Evolutionary conservation across 768 basidiomycete species (phyloP), one percentile per base, ranked within the genome.

Genomic region (Leccinum boreale): DNA sequence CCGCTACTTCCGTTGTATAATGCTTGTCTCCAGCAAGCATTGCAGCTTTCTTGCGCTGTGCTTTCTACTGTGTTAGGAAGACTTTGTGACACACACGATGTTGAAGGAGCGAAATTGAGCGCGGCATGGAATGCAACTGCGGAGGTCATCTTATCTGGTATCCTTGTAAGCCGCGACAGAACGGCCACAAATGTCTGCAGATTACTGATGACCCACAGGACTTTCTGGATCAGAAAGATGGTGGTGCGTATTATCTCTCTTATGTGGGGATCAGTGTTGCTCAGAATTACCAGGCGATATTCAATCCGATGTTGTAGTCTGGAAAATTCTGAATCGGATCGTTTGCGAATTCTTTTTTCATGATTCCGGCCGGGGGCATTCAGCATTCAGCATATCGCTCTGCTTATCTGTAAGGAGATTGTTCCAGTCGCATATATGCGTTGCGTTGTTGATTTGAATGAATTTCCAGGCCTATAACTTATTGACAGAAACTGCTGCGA

Each of bases 401-500:
- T 65, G 58, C 35, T 60, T 67, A 57, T 63, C 66, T 9, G 72
- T 73, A 23, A 57, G 66, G 49, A 24, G 12, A 35, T 44, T 56
- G n/a, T 55, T 26, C 62, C 15, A 49, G 46, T 23, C 28, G 65
- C 55, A 66, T 73, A 63, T 70, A 77, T 74, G 70, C 71, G 62
- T 48, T 48, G 17, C 11, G 15, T 58, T 50, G 24, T 39, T 45
- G 53, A 58, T 57, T 58, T 52, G 63, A 68, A 58, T 24, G 58
- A 56, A n/a, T 54, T 17, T 59, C 53, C 49, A 87, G 86, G 78
- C 80, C 11, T 86, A 81, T 69, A 78, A 75, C 58, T 66, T 83
- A 3, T 71, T 88, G 10, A 78, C 75, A 12, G 85, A 85, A 53
- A 75, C 75, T 9, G 76, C 79, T 10, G 70, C 71, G 1, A 66